Base-by-base conservation (phyloP, 352 stramenopile species). In the Achlya hypogyna region DNA sequence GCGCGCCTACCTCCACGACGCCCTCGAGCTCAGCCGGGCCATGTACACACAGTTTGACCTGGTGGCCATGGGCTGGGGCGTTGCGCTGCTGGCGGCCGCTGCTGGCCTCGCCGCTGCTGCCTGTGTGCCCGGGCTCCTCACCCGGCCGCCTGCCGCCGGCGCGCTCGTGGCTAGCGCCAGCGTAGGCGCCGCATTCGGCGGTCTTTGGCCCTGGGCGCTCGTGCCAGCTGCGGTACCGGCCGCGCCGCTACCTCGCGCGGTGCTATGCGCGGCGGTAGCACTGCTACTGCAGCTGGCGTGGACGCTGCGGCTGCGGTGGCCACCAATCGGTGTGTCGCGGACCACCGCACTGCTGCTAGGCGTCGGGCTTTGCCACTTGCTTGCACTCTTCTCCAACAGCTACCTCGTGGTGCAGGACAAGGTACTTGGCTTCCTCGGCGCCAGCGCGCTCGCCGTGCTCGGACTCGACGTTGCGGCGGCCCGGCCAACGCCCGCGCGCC, bases 11-110 rank as follows among this genome's bases (percentile, higher is more conserved):
- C 69, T 95, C 12, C 74, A 76, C 20, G 80, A 93, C 71, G 81
- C 82, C 0, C 45, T 91, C 22, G 74, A 75, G 3, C 69, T 89
- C 2, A 81, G 82, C 8, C 81, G 86, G 10, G 87, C 83, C 16
- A 85, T 93, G 60, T 95, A 86, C 85, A 95, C 86, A 38, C 86
- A 95, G 34, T 95, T 95, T 52, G 86, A 95, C 60, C 66, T 93
- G n/a, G 74, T 71, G 60, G 78, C 71, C 31, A 95, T 95, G 86
- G 71, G 51, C 3, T 89, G 81, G 78, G 84, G 84, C 12, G 65
- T 89, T 40, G 2, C 78, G 20, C 60, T 91, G 16, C 72, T 91
- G 34, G 18, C 71, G 0, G 9, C 53, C 4, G 53, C 16, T 35
- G 16, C 72, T 27, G 56, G 69, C 51, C 18, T 63, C 14, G 27